phyloP scores from a whole-genome alignment of 2,329 filamentous ascomycete genomes.

The Aspergillus brunneoviolaceus region DNA sequence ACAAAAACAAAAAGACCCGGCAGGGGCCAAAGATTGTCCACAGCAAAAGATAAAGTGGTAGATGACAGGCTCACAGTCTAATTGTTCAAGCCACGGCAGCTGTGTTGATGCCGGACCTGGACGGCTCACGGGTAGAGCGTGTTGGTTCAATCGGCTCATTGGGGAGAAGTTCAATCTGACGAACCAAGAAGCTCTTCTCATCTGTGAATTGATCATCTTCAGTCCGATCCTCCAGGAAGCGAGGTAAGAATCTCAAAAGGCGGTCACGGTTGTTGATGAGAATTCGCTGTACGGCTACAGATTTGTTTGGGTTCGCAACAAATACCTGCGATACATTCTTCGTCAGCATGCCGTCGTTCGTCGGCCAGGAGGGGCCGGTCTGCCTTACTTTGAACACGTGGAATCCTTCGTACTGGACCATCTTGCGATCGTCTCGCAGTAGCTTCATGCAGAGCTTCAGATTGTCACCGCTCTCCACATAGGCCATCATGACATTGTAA shows the following conservation, averaged over 20 bases:
- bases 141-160: slow-evolving; percentile 42
- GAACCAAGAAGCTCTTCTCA: slow-evolving; percentile 94
- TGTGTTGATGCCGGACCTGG: slow-evolving; percentile 29
- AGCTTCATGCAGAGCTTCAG: slow-evolving; percentile 99
- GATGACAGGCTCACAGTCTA: not conserved
- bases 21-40: slow-evolving; percentile 1
- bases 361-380: not conserved
- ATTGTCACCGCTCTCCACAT: slow-evolving; percentile 92
- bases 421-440: slow-evolving; percentile 89
- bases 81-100: slow-evolving; percentile 28
- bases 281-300: slow-evolving; percentile 91
- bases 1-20: not conserved
- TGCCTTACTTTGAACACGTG: slow-evolving; percentile 84
- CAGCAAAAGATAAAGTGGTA: slow-evolving; percentile 1
- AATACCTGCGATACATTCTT: slow-evolving; percentile 63
- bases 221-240: slow-evolving; percentile 89
- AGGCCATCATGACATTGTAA: slow-evolving; percentile 97
- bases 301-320: slow-evolving; percentile 97
- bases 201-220: slow-evolving; percentile 99
- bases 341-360: slow-evolving; percentile 19
- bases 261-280: slow-evolving; percentile 94
- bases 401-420: slow-evolving; percentile 99
- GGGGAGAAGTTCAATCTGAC: slow-evolving; percentile 69
- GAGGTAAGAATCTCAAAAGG: slow-evolving; percentile 81
- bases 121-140: slow-evolving; percentile 28